A percentile compares a stretch with the other conserved stretches of the same genome.
Evolutionary conservation across 2,329 filamentous ascomycete species (phyloP).

Genomic region (Pleurostoma richardsiae): DNA sequence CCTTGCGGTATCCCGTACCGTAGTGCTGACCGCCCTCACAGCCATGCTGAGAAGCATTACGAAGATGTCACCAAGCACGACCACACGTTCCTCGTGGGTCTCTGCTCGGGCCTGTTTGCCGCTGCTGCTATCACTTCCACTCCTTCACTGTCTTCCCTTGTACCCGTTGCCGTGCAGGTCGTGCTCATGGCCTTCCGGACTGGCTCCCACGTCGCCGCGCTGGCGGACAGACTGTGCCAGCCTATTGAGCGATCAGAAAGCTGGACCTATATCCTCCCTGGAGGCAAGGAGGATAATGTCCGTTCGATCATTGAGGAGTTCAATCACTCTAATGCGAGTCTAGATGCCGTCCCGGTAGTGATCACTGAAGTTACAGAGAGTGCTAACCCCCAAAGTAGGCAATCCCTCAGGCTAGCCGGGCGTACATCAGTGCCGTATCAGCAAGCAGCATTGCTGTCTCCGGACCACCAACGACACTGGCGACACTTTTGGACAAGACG

Average conservation of each 20-base stretch:
- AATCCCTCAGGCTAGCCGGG: slow-evolving; percentile 36
- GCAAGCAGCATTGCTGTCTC: slow-evolving; percentile 46
- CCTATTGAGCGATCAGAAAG: slow-evolving; percentile 42
- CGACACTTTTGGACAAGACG: slow-evolving; percentile 32
- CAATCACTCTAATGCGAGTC: slow-evolving; percentile 45
- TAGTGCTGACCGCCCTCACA: slow-evolving; percentile 16
- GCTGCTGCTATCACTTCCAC: slow-evolving; percentile 62
- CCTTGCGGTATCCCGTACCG: not conserved
- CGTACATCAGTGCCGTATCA: slow-evolving; percentile 50
- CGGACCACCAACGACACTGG: slow-evolving; percentile 45
- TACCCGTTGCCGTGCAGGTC: slow-evolving; percentile 58
- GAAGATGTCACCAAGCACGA: slow-evolving; percentile 43
- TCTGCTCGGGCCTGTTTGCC: slow-evolving; percentile 67
- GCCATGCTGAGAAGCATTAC: slow-evolving; percentile 49
- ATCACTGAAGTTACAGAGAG: no score
- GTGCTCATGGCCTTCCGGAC: slow-evolving; percentile 63
- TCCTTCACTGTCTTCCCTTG: slow-evolving; percentile 54
- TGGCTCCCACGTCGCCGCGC: slow-evolving; percentile 48
- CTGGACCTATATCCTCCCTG: slow-evolving; percentile 65
- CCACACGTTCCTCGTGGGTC: slow-evolving; percentile 53
- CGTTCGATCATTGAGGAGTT: slow-evolving; percentile 50
- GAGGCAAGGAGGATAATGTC: slow-evolving; percentile 44
- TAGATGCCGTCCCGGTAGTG: not conserved
- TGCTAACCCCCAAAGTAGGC: slow-evolving; percentile 18
- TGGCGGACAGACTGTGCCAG: slow-evolving; percentile 40